Conservation (phyloP, 331 rosid species). For the Rhamnella rubrinervis region DNA sequence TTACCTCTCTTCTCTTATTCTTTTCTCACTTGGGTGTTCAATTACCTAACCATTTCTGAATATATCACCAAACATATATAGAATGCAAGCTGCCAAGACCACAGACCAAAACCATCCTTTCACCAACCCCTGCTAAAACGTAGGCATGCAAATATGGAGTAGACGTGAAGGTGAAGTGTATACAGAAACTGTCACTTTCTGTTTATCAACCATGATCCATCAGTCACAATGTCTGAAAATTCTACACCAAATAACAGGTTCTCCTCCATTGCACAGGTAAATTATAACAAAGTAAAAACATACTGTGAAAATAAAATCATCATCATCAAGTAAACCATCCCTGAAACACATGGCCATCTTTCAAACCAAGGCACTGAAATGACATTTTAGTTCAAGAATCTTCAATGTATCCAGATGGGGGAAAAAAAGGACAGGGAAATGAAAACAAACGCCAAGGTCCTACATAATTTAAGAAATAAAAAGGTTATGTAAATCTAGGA, state of each 20-base stretch:
- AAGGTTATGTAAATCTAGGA: constrained; percentile 3
- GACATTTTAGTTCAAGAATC: constrained; percentile 39
- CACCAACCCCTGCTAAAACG: not conserved
- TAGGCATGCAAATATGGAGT: not conserved
- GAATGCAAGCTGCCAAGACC: too few species aligned
- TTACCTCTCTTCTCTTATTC: too few species aligned
- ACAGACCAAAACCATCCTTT: not conserved
- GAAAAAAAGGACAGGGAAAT: constrained; percentile 28
- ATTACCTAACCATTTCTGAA: too few species aligned
- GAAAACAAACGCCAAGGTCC: constrained; percentile 3
- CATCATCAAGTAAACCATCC: constrained; percentile 8
- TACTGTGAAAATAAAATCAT: constrained; percentile 7
- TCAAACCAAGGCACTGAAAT: constrained; percentile 36
- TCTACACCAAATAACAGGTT: too few species aligned
- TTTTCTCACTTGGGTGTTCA: too few species aligned
- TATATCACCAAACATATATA: too few species aligned
- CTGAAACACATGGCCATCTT: constrained; percentile 32
- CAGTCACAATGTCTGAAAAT: not conserved
- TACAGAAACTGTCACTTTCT: constrained; percentile 15
- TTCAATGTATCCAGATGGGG: constrained; percentile 34
- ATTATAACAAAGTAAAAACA: too few species aligned
- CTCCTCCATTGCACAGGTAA: too few species aligned
- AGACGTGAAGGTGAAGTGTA: not conserved
- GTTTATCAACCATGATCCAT: constrained; percentile 7
- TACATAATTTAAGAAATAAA: constrained; percentile 2